These are phyloP conservation scores for Niebla homalea DNA, from an alignment of 495 filamentous ascomycete species.

Conservation along the genomic window DNA sequence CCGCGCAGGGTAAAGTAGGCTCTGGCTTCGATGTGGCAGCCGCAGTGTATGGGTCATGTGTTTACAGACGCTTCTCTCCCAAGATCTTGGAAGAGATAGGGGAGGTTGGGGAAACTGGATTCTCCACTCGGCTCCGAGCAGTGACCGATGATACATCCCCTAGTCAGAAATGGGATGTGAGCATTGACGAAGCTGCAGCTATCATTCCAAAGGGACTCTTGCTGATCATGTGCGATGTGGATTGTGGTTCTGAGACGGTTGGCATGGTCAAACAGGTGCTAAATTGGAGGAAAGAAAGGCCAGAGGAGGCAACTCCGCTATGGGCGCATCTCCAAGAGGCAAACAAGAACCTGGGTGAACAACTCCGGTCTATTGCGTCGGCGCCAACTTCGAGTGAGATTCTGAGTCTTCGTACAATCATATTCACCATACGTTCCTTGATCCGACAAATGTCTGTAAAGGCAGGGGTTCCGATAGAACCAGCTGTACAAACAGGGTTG, in stretches of 20 bases:
- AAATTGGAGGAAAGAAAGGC: slow-evolving; percentile 60
- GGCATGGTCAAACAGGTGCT: slow-evolving; percentile 90
- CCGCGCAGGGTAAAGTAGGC: slow-evolving; percentile 91
- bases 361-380: slow-evolving; percentile 37
- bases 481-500: slow-evolving; percentile 67
- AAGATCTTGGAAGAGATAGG: slow-evolving; percentile 51
- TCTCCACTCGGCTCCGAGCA: slow-evolving; percentile 47
- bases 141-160: slow-evolving; percentile 48
- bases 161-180: slow-evolving; percentile 57
- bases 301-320: slow-evolving; percentile 48
- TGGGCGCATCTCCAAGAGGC: slow-evolving; percentile 61
- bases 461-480: slow-evolving; percentile 82
- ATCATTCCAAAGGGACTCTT: slow-evolving; percentile 51
- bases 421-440: slow-evolving; percentile 40
- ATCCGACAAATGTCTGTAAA: slow-evolving; percentile 63
- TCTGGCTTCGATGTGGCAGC: slow-evolving; percentile 94
- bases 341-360: slow-evolving; percentile 57
- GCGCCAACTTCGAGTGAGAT: slow-evolving; percentile 21
- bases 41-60: slow-evolving; percentile 79
- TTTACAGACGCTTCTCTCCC: slow-evolving; percentile 85
- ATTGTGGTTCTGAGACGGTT: slow-evolving; percentile 85
- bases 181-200: slow-evolving; percentile 50
- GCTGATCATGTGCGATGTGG: slow-evolving; percentile 87
- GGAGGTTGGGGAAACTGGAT: slow-evolving; percentile 47
- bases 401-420: slow-evolving; percentile 26